Percentiles rank a stretch among this genome's conserved stretches.
Conservation (phyloP, 2,329 filamentous ascomycete species). For the Aureobasidium sp. region DNA sequence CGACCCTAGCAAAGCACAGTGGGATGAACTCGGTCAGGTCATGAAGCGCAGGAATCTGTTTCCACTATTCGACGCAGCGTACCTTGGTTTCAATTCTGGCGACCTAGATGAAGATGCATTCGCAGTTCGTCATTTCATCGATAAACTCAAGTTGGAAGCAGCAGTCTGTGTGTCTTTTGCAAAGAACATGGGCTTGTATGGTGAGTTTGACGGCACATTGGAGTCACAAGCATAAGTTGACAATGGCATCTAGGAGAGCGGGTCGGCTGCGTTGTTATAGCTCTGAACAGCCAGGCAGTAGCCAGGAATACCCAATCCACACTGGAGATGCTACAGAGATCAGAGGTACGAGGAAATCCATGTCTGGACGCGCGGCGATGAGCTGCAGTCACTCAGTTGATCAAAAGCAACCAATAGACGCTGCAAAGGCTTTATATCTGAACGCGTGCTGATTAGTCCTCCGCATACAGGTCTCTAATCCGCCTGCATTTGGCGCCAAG, state of each 20-base stretch:
- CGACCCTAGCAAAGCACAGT: conserved; percentile 30
- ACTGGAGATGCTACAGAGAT: not conserved
- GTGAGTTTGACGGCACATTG: not conserved
- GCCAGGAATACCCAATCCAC: not conserved
- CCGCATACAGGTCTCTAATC: conserved; percentile 90
- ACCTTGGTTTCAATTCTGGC: conserved; percentile 27
- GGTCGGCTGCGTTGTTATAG: conserved; percentile 83
- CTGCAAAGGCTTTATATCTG: conserved; percentile 41
- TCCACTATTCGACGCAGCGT: conserved; percentile 28
- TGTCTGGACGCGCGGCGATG: too few relatives aligned
- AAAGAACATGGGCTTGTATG: conserved; percentile 65
- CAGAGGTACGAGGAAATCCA: not conserved
- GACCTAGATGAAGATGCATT: conserved; percentile 25
- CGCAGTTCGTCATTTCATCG: conserved; percentile 25
- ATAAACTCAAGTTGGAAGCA: conserved; percentile 34
- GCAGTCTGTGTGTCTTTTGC: conserved; percentile 45
- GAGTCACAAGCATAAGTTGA: not conserved
- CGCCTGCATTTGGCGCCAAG: conserved; percentile 79
- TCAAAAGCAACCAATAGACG: conserved; percentile 23
- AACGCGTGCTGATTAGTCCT: conserved; percentile 43
- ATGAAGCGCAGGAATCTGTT: conserved; percentile 20
- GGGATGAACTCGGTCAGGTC: conserved; percentile 23
- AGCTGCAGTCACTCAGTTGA: too few relatives aligned
- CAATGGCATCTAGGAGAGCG: conserved; percentile 47
- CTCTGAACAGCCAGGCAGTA: conserved; percentile 48